Evolutionary conservation across 768 basidiomycete genomes (phyloP), one percentile per base, ranked within the genome.

Genomic region (Chalciporus chontae): DNA sequence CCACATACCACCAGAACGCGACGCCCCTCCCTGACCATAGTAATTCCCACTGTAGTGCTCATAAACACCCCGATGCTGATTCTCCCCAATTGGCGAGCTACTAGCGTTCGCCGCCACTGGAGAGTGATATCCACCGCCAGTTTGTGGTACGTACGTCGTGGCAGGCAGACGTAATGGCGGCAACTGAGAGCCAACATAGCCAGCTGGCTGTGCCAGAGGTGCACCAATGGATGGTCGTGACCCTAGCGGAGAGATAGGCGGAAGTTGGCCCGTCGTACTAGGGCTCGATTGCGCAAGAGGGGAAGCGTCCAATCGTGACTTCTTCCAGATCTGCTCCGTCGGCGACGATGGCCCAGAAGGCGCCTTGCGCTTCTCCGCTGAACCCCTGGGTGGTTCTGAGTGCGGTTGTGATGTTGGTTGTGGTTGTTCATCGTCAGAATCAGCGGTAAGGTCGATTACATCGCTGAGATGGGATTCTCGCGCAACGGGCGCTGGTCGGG

Each of bases 361-460:
- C 9, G 79, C 78, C 60, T 84, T 87, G 58, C 87, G 79, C 59
- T 86, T 87, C 56, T 72, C 77, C 9, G 64, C 47, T 51, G 69
- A 66, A n/a, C 61, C 69, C 10, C 48, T 57, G 13, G 49, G 47
- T 17, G 66, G 53, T 42, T 62, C 67, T 10, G 67, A 58, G 24
- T 75, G 78, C 18, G 39, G 23, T 42, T 59, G 61, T 17, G 57
- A 52, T 10, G 54, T 56, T 34, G 48, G 32, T 24, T 62, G 60
- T 13, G 67, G 65, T 29, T 75, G 79, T 43, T 93, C 91, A 11
- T 88, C 87, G 49, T 90, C 87, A 19, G 82, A 81, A 60, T 90
- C 88, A 52, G 84, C 71, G 3, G 93, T 94, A 51, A 95, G 71
- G 64, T 95, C 93, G 55, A 94, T 94, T 39, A 94, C 83, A 55